phyloP scores from a whole-genome alignment of 805 yeast species.

The Saccharomycopsis javanensis region DNA sequence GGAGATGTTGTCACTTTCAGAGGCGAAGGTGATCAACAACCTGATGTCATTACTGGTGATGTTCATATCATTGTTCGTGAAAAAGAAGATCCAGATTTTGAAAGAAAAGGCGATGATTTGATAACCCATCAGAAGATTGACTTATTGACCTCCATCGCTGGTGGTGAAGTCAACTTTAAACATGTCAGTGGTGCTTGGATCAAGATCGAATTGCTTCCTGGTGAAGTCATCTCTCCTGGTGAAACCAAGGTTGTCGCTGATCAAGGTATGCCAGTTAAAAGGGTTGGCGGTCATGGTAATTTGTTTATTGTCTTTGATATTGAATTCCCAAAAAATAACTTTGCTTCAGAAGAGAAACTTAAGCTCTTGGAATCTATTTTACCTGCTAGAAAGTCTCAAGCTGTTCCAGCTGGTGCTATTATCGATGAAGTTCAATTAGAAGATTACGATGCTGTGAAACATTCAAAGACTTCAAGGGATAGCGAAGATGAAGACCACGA shows the following conservation, averaged over 20 bases:
- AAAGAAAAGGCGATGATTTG: constrained; percentile 84
- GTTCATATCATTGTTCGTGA: constrained; percentile 87
- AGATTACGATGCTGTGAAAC: constrained; percentile 59
- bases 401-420: constrained; percentile 60
- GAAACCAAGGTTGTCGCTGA: constrained; percentile 70
- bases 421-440: constrained; percentile 73
- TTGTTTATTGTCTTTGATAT: constrained; percentile 77
- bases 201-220: constrained; percentile 74
- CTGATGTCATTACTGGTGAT: constrained; percentile 92
- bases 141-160: constrained; percentile 88
- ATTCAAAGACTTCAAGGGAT: constrained; percentile 33
- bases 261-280: constrained; percentile 96
- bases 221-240: constrained; percentile 88
- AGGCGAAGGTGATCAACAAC: constrained; percentile 98
- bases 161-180: constrained; percentile 82
- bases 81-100: constrained; percentile 73
- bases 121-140: constrained; percentile 80
- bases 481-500: constrained; percentile 54
- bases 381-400: constrained; percentile 57
- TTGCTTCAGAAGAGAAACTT: constrained; percentile 66
- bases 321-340: constrained; percentile 75
- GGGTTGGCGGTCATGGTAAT: constrained; percentile 83
- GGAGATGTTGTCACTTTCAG: constrained; percentile 85
- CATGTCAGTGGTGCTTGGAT: constrained; percentile 90
- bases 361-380: constrained; percentile 62